Percentiles rank a stretch among this genome's conserved stretches.
These are phyloP conservation scores for Nitzschia sp. DNA, from an alignment of 108 stramenopile species.

Conservation along the genomic window DNA sequence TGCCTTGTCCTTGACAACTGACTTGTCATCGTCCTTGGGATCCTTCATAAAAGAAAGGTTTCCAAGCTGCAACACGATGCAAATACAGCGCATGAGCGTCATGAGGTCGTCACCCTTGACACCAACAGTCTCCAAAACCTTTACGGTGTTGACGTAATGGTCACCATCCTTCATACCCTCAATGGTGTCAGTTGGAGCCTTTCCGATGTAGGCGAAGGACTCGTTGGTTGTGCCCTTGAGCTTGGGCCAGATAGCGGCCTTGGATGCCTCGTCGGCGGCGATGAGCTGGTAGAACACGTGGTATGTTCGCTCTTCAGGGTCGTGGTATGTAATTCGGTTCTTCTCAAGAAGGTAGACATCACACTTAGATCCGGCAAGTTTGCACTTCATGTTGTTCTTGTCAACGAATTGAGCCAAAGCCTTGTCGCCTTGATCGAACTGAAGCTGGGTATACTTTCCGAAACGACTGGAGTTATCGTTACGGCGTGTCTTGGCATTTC, in stretches of 20 bases:
- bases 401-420: conserved; percentile 20
- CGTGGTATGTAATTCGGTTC: conserved; percentile 89
- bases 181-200: conserved; percentile 47
- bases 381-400: conserved; percentile 53
- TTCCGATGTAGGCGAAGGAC: conserved; percentile 69
- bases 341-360: conserved; percentile 98
- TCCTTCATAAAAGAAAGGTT: conserved; percentile 83
- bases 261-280: conserved; percentile 68
- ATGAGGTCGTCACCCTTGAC: conserved; percentile 57
- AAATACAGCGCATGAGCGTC: conserved; percentile 72
- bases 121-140: conserved; percentile 65
- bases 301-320: conserved; percentile 92
- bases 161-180: conserved; percentile 81
- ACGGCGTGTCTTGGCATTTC: conserved; percentile 86
- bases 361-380: conserved; percentile 71
- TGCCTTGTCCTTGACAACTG: conserved; percentile 54
- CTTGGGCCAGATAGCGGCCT: conserved; percentile 62
- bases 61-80: conserved; percentile 84
- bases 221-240: conserved; percentile 66
- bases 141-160: conserved; percentile 66
- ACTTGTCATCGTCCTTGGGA: conserved; percentile 59
- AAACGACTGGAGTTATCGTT: conserved; percentile 88
- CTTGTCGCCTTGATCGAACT: conserved; percentile 67
- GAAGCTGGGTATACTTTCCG: conserved; percentile 86
- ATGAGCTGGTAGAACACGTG: conserved; percentile 98